Evolutionary conservation across 2,329 filamentous ascomycete genomes (phyloP), one percentile per base, ranked within the genome.

Genomic region (Pleurostoma richardsiae): DNA sequence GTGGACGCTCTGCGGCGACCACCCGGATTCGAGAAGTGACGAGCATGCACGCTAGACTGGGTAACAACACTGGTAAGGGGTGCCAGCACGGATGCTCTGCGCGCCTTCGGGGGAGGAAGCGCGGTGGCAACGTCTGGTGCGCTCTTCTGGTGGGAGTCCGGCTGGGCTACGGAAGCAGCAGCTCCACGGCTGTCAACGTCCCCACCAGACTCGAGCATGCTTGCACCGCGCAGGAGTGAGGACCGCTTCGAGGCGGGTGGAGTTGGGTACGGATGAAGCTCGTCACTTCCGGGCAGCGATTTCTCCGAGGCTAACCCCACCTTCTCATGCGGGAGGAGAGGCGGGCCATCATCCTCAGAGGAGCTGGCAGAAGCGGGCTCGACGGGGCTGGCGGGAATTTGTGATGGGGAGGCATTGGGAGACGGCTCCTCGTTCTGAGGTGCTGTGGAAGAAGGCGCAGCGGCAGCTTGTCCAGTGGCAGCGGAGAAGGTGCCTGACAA

Each of bases 11-110:
- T 67, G 66, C 70, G 72, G 58, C 74, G 19, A 19, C 19, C 73
- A 61, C 75, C 77, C 54, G 85, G 85, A 52, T 84, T 86, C 57
- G 84, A 88, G 56, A 88, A 77, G 65, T 88, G 80, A 55, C 76
- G 72, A 63, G 83, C 84, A 68, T 81, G 74, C 58, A 87, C 82
- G 59, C 73, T 72, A 49, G 76, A 78, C 56, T 79, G 79, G 55
- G 80, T 81, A 57, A 85, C 77, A 58, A 43, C 72, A 61, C 76
- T 80, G 55, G 83, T 81, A 58, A 87, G 71, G 56, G 86, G 81
- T 56, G 77, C 74, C 57, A 75, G 67, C 44, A 72, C 57, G 44
- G 74, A 76, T 45, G 65, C 61, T 54, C 68, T 70, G 49, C 68
- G 71, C 57, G 64, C 61, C 56, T 62, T 70, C 51, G 65, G 62